A percentile compares a stretch with the other conserved stretches of the same genome.
These are phyloP conservation scores for Plectosphaerella plurivora DNA, from an alignment of 2,329 filamentous ascomycete species.

Conservation along the genomic window DNA sequence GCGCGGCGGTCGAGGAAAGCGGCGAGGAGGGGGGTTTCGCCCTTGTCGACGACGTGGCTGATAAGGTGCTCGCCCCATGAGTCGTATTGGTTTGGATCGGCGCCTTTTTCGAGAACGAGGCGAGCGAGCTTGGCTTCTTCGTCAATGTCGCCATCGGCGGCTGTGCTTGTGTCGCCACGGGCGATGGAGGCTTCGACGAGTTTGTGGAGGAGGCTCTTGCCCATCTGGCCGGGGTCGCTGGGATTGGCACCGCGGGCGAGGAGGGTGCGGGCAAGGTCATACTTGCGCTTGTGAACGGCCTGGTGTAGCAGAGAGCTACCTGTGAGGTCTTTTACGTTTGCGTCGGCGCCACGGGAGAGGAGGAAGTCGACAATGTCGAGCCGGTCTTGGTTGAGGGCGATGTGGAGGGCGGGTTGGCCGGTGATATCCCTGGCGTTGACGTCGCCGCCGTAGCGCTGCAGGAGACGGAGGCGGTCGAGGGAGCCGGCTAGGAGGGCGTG, in stretches of 20 bases:
- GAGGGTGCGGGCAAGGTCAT: constrained; percentile 10
- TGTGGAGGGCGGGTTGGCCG: constrained; percentile 16
- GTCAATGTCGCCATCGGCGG: neutral
- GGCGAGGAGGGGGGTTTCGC: constrained; percentile 7
- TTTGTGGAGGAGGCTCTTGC: neutral
- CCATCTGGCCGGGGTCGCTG: constrained; percentile 6
- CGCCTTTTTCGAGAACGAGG: constrained; percentile 4
- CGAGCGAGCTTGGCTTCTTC: constrained; percentile 4
- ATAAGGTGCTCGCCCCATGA: constrained; percentile 20
- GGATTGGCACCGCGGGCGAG: constrained; percentile 15
- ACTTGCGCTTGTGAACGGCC: constrained; percentile 21
- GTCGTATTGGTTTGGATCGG: constrained; percentile 14
- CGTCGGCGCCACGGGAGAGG: constrained; percentile 27
- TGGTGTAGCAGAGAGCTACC: constrained; percentile 28
- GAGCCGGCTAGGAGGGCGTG: constrained; percentile 18
- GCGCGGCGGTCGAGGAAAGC: constrained; percentile 11
- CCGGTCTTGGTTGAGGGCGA: constrained; percentile 18
- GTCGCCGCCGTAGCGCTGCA: constrained; percentile 14
- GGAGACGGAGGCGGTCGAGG: constrained; percentile 7
- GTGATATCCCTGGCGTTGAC: constrained; percentile 19
- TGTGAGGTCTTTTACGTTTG: constrained; percentile 19
- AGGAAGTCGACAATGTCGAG: constrained; percentile 27
- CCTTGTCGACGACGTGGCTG: constrained; percentile 6
- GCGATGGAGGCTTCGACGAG: neutral
- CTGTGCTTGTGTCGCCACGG: neutral